phyloP scores from a whole-genome alignment of 2,329 filamentous ascomycete species.

The Cyclaneusma minus region DNA sequence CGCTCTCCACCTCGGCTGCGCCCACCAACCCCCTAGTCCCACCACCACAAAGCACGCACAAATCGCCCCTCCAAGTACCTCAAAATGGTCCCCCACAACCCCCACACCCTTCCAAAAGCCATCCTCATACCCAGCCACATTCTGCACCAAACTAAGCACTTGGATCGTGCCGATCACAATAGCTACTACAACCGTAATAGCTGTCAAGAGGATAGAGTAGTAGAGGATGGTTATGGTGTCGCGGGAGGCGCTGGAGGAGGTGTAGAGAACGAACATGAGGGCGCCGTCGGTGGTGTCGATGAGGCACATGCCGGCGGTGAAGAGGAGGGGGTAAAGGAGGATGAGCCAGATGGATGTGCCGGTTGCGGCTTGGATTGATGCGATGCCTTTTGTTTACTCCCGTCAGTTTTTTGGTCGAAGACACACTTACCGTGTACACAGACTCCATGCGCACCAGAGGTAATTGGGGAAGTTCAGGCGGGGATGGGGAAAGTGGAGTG shows the following conservation, averaged over 20 bases:
- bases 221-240: constrained; percentile 86
- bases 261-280: constrained; percentile 89
- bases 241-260: constrained; percentile 58
- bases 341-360: constrained; percentile 92
- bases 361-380: constrained; percentile 68
- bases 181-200: constrained; percentile 19
- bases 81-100: constrained; percentile 63
- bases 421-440: too few relatives aligned
- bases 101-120: constrained; percentile 84
- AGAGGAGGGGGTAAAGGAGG: constrained; percentile 76
- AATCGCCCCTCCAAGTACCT: constrained; percentile 74
- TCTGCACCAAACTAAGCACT: constrained; percentile 61
- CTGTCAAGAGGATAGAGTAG: constrained; percentile 44
- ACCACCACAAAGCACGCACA: constrained; percentile 73
- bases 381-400: too few relatives aligned
- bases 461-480: too few relatives aligned
- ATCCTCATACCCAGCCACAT: constrained; percentile 58
- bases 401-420: too few relatives aligned
- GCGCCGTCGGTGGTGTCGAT: constrained; percentile 87
- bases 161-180: constrained; percentile 72
- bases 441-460: too few relatives aligned
- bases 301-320: constrained; percentile 91
- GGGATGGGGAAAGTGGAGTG: too few relatives aligned
- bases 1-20: too few relatives aligned
- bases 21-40: too few relatives aligned